Evolutionary conservation across 2,329 filamentous ascomycete genomes (phyloP).

Genomic region (Juglanconis sp.): DNA sequence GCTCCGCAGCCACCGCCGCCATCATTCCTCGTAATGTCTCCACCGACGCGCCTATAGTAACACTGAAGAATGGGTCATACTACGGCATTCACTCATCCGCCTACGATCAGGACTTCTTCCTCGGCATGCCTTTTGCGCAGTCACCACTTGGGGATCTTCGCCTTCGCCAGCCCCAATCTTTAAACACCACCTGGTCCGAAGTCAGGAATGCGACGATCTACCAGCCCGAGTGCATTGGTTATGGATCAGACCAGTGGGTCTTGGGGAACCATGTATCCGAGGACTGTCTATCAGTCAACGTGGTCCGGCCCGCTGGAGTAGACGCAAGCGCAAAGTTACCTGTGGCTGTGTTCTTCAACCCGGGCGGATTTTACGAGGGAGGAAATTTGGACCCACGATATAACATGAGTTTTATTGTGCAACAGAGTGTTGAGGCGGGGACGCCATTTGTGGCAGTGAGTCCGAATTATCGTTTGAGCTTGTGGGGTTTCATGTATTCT

Average conservation of each 20-base stretch:
- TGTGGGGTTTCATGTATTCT: slow-evolving; percentile 45
- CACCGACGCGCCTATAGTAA: slow-evolving; percentile 1
- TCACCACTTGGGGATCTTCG: slow-evolving; percentile 47
- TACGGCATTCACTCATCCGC: slow-evolving; percentile 35
- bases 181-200: slow-evolving; percentile 43
- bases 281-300: slow-evolving; percentile 53
- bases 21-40: neutral
- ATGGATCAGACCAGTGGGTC: slow-evolving; percentile 37
- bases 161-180: slow-evolving; percentile 46
- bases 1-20: neutral
- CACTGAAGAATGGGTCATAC: slow-evolving; percentile 43
- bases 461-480: slow-evolving; percentile 44
- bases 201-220: slow-evolving; percentile 43
- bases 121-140: slow-evolving; percentile 56
- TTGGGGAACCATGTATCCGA: slow-evolving; percentile 34
- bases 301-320: slow-evolving; percentile 48
- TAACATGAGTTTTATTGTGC: slow-evolving; percentile 57
- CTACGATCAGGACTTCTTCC: slow-evolving; percentile 49
- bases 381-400: slow-evolving; percentile 45
- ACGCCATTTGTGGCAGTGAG: slow-evolving; percentile 46
- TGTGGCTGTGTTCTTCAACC: slow-evolving; percentile 58
- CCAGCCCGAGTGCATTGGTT: slow-evolving; percentile 46
- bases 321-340: slow-evolving; percentile 44
- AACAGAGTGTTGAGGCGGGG: slow-evolving; percentile 39
- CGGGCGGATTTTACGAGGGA: slow-evolving; percentile 29